Evolutionary conservation across 2,329 filamentous ascomycete genomes (phyloP), one percentile per base, ranked within the genome.

Genomic region (Teratosphaeria viscida): DNA sequence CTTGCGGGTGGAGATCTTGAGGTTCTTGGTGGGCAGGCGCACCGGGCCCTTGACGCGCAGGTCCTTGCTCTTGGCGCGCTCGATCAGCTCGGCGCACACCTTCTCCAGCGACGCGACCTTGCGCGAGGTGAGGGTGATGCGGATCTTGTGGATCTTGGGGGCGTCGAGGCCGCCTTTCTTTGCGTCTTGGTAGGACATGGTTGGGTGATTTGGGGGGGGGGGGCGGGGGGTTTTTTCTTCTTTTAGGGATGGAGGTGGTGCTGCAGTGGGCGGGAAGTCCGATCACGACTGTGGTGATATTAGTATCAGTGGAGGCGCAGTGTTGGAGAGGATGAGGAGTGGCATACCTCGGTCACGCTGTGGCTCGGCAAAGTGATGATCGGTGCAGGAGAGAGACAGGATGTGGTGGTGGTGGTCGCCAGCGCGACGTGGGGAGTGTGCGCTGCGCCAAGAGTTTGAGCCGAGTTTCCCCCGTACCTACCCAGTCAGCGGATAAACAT

Each of bases 31-130:
- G 73, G 94, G 91, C 74, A 96, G 88, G 75, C 92, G 91, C 79
- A 97, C 92, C 77, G 92, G 91, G 75, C 94, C 92, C 88, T 97
- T 97, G 82, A 95, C 90, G 77, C 89, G 88, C 75, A 99, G 89
- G 77, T 95, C 91, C 92, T 99, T 99, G 83, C 83, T 86, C 85
- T 95, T 95, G 76, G 94, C 91, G 76, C 94, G 92, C 82, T 99
- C 94, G 78, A 97, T 92, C 78, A 99, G 89, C 83, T 97, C 94
- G 76, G 86, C 83, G 86, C 90, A 96, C 77, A 97, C 92, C 83
- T 95, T 96, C 86, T 97, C 94, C 76, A 97, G 90, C 71, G 91
- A 86, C 76, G 87, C 82, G 76, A 97, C 92, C 82, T 96, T 96
- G 83, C 90, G 89, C 74, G 85, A 89, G 78, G 92, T 94, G 74